Base-by-base conservation (phyloP, 2,329 filamentous ascomycete species). In the Xylaria sp. region DNA sequence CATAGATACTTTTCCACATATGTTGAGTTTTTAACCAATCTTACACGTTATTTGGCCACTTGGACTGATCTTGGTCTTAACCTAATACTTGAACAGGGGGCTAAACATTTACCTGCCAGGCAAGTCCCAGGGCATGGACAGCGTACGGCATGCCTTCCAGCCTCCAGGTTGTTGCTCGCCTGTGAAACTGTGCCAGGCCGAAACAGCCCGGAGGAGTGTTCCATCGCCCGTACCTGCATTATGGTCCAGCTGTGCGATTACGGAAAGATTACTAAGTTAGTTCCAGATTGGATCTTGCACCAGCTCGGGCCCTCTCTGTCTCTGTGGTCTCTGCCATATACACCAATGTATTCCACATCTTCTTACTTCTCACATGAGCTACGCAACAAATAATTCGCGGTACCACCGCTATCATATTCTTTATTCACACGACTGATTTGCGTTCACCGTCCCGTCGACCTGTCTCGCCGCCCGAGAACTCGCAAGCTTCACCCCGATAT, bases 401-500 rank as follows among this genome's bases (percentile, higher is more conserved):
- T 47, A 46, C 44, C n/a, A 53, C 47, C 46, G 47, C 35, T 39
- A 49, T 39, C 3, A 35, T 48, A 49, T 55, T 16, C 42, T 49
- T 35, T 44, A 39, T 19, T 23, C 57, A 44, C 47, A 48, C 37
- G 44, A 39, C 13, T 5, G 34, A 30, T 30, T n/a, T 37, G 35
- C 16, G 18, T 4, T 52, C 4, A 10, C 18, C 37, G 34, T 34
- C 9, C 10, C 37, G 23, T 13, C 11, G 42, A 34, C 10, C 44
- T 42, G 13, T 16, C n/a, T 46, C 13, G 42, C 44, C 47, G 52
- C 3, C 9, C 42, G n/a, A 4, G 51, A 54, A 19, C 48, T 52
- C 58, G 19, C 55, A 55, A 54, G 52, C 53, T 60, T 48, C 30
- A 57, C 47, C 23, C 55, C 64, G 44, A 55, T 57, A 63, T 55